Conservation (phyloP, 768 basidiomycete species). For the Tulasnella sp. region DNA sequence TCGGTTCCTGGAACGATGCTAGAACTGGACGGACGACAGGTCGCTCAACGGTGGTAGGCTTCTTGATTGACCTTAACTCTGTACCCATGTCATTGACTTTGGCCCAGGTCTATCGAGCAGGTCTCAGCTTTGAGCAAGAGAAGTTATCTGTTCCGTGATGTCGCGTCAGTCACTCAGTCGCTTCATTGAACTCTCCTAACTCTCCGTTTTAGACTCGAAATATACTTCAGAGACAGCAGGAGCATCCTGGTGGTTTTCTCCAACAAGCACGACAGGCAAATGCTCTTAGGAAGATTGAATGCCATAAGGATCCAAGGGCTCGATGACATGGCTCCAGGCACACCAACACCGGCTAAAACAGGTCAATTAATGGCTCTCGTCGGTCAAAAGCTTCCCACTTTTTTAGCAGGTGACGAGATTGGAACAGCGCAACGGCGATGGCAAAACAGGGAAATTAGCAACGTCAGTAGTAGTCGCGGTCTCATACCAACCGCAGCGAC, state of each 20-base stretch:
- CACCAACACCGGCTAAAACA: background rate
- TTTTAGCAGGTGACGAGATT: slow-evolving; percentile 45
- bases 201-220: slow-evolving; percentile 53
- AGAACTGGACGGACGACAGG: slow-evolving; percentile 69
- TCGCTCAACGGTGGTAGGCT: slow-evolving; percentile 71
- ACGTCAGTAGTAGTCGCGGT: slow-evolving; percentile 43
- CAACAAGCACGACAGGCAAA: slow-evolving; percentile 53
- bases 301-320: background rate
- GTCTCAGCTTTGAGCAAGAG: slow-evolving; percentile 71
- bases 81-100: background rate
- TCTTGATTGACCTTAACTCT: background rate
- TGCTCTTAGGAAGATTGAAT: slow-evolving; percentile 27
- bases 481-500: background rate
- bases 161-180: slow-evolving; percentile 52
- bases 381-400: slow-evolving; percentile 1
- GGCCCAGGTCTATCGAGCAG: slow-evolving; percentile 64
- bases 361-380: background rate
- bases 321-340: background rate
- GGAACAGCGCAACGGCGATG: slow-evolving; percentile 69
- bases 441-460: slow-evolving; percentile 87
- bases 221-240: slow-evolving; percentile 89
- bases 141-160: slow-evolving; percentile 83
- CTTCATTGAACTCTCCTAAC: background rate
- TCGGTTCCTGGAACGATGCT: slow-evolving; percentile 79
- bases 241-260: slow-evolving; percentile 79